These are phyloP conservation scores for Crithidia fasciculata DNA, from an alignment of 208 protist species.

Conservation along the genomic window DNA sequence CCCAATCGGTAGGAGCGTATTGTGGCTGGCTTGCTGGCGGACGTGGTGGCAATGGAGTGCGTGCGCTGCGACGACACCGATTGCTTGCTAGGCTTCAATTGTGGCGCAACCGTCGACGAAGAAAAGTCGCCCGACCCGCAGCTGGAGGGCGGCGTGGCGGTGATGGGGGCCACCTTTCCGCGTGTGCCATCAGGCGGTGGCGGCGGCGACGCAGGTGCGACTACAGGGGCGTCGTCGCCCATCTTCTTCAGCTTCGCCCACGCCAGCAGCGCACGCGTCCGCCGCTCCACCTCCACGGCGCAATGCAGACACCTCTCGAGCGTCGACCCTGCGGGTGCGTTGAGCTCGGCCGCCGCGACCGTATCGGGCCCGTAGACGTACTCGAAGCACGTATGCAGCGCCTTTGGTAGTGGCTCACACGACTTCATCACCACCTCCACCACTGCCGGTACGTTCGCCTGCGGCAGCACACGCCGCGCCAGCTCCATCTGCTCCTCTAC, in stretches of 20 bases:
- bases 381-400: background rate
- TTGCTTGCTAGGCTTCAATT: too few species aligned
- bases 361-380: background rate
- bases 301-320: background rate
- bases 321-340: background rate
- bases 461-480: background rate
- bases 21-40: too few species aligned
- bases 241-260: slow-evolving; percentile 7
- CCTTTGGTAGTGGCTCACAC: background rate
- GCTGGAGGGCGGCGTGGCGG: too few species aligned
- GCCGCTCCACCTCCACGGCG: background rate
- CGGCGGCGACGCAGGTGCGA: background rate
- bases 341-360: background rate
- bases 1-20: too few species aligned
- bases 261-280: background rate
- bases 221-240: background rate
- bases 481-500: background rate
- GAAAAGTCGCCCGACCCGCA: too few species aligned
- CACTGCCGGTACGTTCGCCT: background rate
- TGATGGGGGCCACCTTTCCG: too few species aligned
- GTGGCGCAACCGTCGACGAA: too few species aligned
- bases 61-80: too few species aligned
- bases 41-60: too few species aligned
- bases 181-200: too few species aligned
- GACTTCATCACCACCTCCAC: background rate